Base-by-base conservation (phyloP, 2,329 filamentous ascomycete genomes). In the Exserohilum turcica region DNA sequence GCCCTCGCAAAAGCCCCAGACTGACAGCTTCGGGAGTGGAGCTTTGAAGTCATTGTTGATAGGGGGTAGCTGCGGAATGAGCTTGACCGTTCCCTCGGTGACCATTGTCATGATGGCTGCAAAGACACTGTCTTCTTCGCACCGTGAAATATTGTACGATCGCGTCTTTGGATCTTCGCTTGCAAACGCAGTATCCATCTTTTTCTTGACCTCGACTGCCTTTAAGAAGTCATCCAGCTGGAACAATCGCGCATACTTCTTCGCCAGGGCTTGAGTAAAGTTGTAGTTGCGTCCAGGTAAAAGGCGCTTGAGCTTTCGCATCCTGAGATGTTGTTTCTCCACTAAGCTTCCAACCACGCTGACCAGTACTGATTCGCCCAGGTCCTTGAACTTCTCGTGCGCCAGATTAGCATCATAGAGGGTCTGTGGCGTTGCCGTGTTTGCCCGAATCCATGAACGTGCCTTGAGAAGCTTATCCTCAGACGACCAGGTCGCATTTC, bases 1-100 rank as follows among this genome's bases (percentile, higher is more conserved):
- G 13, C 84, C 84, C 6, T 87, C 86, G 47, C 84, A 82, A 64
- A 91, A 88, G 1, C 89, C 89, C 67, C 89, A 87, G 2, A 86
- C 85, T 5, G 75, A 78, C 19, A 80, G 60, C 29, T 73, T 72
- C 13, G 77, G 77, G 10, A 67, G 65, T 0, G 76, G 72, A 3
- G 73, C 73, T 32, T 73, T 67, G 44, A 77, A 70, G 5, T 75
- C 71, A 36, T 70, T 70, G 53, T 79, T 68, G 27, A 89, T 84
- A 1, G 84, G 84, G 5, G 88, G 80, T 35, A 86, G 78, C 1
- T 80, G 67, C 0, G 83, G 77, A 3, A 79, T 74, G 6, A 89
- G 66, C 13, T 69, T 76, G 36, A 91, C 77, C 35, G 82, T 79
- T 3, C 84, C 82, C 43, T 81, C 71, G 0, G 85, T 83, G 55